Evolutionary conservation across 1,284 basidiomycete species (phyloP), one percentile per base, ranked within the genome.

Genomic region (Bondarzewia mesenterica): DNA sequence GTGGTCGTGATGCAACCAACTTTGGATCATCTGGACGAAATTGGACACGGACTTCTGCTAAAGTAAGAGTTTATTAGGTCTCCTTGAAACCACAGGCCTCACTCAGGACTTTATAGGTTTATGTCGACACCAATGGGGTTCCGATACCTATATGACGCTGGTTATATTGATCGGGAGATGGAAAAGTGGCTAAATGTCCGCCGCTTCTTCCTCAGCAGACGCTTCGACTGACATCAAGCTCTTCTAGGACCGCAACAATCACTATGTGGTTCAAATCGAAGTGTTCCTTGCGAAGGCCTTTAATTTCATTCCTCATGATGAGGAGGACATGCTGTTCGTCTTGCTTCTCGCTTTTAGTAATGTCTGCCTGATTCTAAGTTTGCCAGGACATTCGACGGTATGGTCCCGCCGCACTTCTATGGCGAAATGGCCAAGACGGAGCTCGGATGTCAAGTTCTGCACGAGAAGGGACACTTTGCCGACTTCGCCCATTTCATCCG

Each of bases 381-480:
- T 48, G 22, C 21, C 49, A 87, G 84, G 27, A 72, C 76, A n/a
- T 91, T 89, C 53, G 92, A 95, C 48, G 89, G 89, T 12, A 82
- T 85, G 2, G 87, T 93, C 1, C 96, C 96, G 1, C 84, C 89
- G 4, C 95, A 99, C 63, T 98, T 99, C 67, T 96, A 98, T 58
- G 94, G 95, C 20, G 93, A 98, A 63, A 89, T 99, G 73, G 87
- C 92, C 40, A 97, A 97, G 64, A 99, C 96, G 1, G 85, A 88
- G 44, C 84, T 94, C 47, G 96, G 96, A 0, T 95, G 93, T 63
- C 85, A 89, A 60, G 82, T 95, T 12, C 69, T 99, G 39, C 78
- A 83, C 47, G 89, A 93, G 52, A 93, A 89, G 58, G 92, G 91
- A 0, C 92, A 99, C 61, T 94, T 99, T 60, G 66, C 75, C 6